Conservation (phyloP, 495 filamentous ascomycete species). For the Staphylotrichum longicolle region DNA sequence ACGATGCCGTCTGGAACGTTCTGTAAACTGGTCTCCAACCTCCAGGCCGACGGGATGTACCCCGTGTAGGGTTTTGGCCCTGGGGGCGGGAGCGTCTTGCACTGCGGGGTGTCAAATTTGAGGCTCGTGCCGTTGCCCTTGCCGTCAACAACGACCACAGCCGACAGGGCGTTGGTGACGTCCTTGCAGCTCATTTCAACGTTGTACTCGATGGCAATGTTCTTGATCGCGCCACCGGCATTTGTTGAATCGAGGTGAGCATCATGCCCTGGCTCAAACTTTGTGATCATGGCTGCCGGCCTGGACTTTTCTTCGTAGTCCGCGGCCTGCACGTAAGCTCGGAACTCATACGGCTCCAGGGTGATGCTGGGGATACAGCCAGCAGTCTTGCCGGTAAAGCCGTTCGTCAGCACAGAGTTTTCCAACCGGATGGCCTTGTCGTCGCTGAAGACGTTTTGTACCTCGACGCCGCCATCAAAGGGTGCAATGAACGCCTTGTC, state of each 20-base stretch:
- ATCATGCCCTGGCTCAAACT: conserved; percentile 65
- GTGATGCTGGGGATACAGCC: conserved; percentile 58
- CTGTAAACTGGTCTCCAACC: conserved; percentile 51
- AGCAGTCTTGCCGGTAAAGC: conserved; percentile 42
- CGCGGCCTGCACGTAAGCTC: conserved; percentile 54
- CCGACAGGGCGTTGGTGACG: conserved; percentile 49
- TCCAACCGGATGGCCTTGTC: conserved; percentile 55
- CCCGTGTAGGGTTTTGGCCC: conserved; percentile 34
- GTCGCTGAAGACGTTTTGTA: conserved; percentile 67
- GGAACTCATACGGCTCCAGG: conserved; percentile 59
- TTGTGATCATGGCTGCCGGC: conserved; percentile 65
- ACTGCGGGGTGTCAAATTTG: conserved; percentile 51
- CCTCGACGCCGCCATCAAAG: conserved; percentile 54
- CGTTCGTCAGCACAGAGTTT: conserved; percentile 19
- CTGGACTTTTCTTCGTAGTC: conserved; percentile 34
- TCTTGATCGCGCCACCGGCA: conserved; percentile 14
- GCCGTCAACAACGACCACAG: conserved; percentile 19
- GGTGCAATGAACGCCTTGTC: conserved; percentile 56
- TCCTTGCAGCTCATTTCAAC: conserved; percentile 60
- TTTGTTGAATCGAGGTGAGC: conserved; percentile 53
- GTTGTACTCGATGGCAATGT: conserved; percentile 59
- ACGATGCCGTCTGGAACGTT: conserved; percentile 67
- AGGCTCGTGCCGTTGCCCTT: conserved; percentile 27
- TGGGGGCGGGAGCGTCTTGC: conserved; percentile 24
- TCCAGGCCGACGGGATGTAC: conserved; percentile 55